Conservation (phyloP, 2,329 filamentous ascomycete species). For the Diplodia intermedia region DNA sequence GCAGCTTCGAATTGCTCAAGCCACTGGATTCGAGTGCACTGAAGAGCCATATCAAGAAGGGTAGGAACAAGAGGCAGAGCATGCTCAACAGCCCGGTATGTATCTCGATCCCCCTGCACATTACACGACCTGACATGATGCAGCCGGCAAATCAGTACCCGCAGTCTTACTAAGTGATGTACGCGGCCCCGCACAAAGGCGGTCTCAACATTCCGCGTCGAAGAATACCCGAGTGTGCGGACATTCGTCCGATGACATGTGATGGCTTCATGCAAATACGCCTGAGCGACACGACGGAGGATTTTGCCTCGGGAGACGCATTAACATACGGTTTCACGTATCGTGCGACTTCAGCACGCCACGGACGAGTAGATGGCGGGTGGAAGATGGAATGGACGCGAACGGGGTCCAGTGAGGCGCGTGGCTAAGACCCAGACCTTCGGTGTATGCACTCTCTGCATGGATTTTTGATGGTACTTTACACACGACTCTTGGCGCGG, state of each 20-base stretch:
- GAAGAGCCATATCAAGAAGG: conserved; percentile 99
- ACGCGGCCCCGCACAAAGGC: conserved; percentile 8
- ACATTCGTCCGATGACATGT: conserved; percentile 26
- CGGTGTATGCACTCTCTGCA: conserved; percentile 29
- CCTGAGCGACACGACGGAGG: conserved; percentile 18
- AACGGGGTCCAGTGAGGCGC: conserved; percentile 17
- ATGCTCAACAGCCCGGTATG: conserved; percentile 96
- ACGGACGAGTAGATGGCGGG: conserved; percentile 21
- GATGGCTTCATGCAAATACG: conserved; percentile 25
- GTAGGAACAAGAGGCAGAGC: conserved; percentile 89
- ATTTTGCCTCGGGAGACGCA: conserved; percentile 24
- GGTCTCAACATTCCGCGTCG: conserved; percentile 9
- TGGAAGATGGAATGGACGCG: conserved; percentile 10
- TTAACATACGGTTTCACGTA: conserved; percentile 14
- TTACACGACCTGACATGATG: conserved; percentile 10
- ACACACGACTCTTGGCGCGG: conserved; percentile 25
- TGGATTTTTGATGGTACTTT: conserved; percentile 25
- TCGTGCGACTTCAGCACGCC: conserved; percentile 14
- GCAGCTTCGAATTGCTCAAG: conserved; percentile 96
- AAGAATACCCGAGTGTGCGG: conserved; percentile 22
- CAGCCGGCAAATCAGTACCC: conserved; percentile 59
- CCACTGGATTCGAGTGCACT: conserved; percentile 93
- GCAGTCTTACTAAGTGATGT: conserved; percentile 54
- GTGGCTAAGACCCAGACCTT: conserved; percentile 8
- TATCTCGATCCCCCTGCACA: not conserved